Evolutionary conservation across 192 early-diverging fungal species (phyloP).

Genomic region (Mortierella hygrophila): DNA sequence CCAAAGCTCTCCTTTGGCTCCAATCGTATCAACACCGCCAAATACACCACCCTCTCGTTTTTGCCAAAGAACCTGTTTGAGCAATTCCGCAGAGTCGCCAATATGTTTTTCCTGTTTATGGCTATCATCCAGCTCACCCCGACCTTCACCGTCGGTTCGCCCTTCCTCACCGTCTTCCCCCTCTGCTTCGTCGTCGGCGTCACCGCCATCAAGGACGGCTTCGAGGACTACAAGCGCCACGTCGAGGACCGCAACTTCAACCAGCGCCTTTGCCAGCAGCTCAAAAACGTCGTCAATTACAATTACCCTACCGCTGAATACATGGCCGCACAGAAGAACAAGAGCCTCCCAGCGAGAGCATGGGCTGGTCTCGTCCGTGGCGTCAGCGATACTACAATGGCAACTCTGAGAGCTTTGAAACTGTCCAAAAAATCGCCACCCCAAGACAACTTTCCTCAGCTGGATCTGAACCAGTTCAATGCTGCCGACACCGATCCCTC

Average conservation of each 20-base stretch:
- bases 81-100: slow-evolving; percentile 88
- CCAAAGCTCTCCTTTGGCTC: slow-evolving; percentile 71
- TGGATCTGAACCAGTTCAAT: slow-evolving; percentile 15
- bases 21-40: slow-evolving; percentile 92
- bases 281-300: slow-evolving; percentile 60
- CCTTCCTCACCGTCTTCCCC: slow-evolving; percentile 84
- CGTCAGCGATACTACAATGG: slow-evolving; percentile 5
- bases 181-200: slow-evolving; percentile 85
- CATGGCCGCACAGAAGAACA: slow-evolving; percentile 21
- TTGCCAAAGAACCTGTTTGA: slow-evolving; percentile 93
- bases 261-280: slow-evolving; percentile 64
- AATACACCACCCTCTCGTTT: slow-evolving; percentile 90
- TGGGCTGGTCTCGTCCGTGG: slow-evolving; percentile 22
- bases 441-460: slow-evolving; percentile 1
- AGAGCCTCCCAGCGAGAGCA: slow-evolving; percentile 5
- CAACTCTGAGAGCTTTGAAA: slow-evolving; percentile 9
- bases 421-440: slow-evolving; percentile 16
- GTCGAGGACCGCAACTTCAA: slow-evolving; percentile 88
- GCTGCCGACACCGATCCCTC: slow-evolving; percentile 5
- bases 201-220: slow-evolving; percentile 88
- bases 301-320: slow-evolving; percentile 49
- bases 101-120: slow-evolving; percentile 90
- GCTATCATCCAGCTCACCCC: slow-evolving; percentile 88
- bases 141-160: slow-evolving; percentile 82
- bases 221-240: slow-evolving; percentile 92